Evolutionary conservation across 1,139 yeast species (phyloP), one percentile per base, ranked within the genome.

Genomic region (Scheffersomyces quercinus): DNA sequence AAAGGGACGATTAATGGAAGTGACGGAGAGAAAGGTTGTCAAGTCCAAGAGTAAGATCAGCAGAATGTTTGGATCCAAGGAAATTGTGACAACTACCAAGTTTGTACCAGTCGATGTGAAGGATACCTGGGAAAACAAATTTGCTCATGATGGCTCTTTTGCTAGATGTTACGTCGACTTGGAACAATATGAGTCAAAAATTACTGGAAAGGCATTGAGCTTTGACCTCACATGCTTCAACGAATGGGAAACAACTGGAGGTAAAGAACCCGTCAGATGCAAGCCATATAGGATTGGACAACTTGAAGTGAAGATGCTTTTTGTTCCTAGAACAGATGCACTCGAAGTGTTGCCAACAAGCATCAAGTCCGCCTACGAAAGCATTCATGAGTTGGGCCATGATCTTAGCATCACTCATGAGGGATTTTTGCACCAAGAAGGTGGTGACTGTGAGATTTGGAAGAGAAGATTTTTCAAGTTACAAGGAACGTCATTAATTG

Each of bases 131-230:
- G 73, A 71, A 29, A 61, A 67, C 37, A 69, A 77, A 45, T 73
- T 86, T 50, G 96, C 96, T 2, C 73, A 72, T 40, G 97, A 91
- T 65, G 98, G 98, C 1, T 86, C 96, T 9, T 89, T 88, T 70
- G 96, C 88, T 2, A 76, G 91, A 52, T 79, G 88, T 47, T 82
- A 83, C 52, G 70, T 91, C 44, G 79, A 78, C 39, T 78, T 90
- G 51, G 75, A 78, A 35, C 82, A 82, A 49, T 79, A 79, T 54
- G 83, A 82, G 54, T 65, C 70, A 24, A 73, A 73, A 36, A 69
- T 85, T 29, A 78, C 77, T 14, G 86, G 88, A 26, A 66, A 68
- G 41, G 73, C 82, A 0, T 68, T 71, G 36, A 71, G 71, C 40
- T 77, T 81, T 55, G 76, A 77, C 42, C 64, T 88, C 45, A 79